Evolutionary conservation across 2,329 filamentous ascomycete genomes (phyloP).

Genomic region (Beauveria sp.): DNA sequence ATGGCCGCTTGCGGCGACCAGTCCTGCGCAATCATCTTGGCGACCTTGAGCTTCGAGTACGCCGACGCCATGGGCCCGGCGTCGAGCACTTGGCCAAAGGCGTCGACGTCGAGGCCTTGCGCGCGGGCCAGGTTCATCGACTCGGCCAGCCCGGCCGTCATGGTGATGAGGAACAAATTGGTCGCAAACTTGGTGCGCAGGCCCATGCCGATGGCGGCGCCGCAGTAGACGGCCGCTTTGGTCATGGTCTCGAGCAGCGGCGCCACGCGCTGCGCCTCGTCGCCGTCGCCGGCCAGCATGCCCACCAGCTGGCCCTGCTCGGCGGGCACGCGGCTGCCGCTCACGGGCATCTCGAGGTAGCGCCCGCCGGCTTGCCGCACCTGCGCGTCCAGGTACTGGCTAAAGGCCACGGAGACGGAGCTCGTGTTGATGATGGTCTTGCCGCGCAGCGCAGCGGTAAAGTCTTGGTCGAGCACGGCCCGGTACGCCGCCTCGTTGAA

Average conservation of each 20-base stretch:
- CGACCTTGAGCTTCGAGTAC: conserved; percentile 22
- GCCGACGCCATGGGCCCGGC: conserved; percentile 24
- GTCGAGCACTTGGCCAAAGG: conserved; percentile 22
- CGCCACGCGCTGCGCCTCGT: conserved; percentile 18
- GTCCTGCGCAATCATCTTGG: conserved; percentile 22
- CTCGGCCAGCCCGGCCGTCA: conserved; percentile 25
- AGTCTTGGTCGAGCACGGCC: conserved; percentile 17
- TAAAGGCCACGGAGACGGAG: conserved; percentile 22
- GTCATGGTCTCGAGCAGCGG: conserved; percentile 21
- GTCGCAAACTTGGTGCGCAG: conserved; percentile 26
- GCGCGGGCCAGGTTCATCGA: conserved; percentile 24
- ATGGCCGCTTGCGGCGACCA: conserved; percentile 23
- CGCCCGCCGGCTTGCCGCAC: conserved; percentile 19
- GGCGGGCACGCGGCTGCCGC: conserved; percentile 25
- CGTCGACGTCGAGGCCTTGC: conserved; percentile 23
- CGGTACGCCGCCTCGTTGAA: conserved; percentile 21
- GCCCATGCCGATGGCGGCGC: conserved; percentile 23
- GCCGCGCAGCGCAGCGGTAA: conserved; percentile 18
- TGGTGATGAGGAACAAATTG: conserved; percentile 22
- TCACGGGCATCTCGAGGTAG: conserved; percentile 28
- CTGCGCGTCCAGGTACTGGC: conserved; percentile 16
- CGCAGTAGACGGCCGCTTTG: conserved; percentile 25
- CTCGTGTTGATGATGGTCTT: conserved; percentile 26
- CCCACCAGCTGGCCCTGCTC: conserved; percentile 26
- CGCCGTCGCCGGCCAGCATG: conserved; percentile 24